phyloP scores from a whole-genome alignment of 129 eudicot genomes.

The Dittrichia graveolens region DNA sequence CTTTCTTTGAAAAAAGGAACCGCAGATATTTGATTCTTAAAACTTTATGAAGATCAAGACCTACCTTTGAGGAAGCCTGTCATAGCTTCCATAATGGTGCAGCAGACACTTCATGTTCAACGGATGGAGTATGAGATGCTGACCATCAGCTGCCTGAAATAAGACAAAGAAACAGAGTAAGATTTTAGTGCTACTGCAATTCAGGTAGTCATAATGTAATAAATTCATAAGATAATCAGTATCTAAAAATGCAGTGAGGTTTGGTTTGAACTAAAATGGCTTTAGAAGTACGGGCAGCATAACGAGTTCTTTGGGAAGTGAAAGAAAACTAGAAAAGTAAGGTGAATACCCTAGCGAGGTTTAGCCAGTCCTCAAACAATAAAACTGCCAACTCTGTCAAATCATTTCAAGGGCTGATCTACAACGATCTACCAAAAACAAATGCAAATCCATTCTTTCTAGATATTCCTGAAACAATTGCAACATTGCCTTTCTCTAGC shows the following conservation, averaged over 20 bases:
- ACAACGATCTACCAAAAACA: not conserved
- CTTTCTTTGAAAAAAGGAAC: not conserved
- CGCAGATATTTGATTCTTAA: not conserved
- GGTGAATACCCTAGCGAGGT: not conserved
- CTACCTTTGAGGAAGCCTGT: slow-evolving; percentile 95
- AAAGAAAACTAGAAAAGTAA: not conserved
- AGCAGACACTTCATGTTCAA: slow-evolving; percentile 89
- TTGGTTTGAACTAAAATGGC: no score
- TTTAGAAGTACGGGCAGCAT: no score
- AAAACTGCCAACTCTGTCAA: not conserved
- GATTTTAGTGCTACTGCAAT: not conserved
- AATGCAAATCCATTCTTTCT: not conserved
- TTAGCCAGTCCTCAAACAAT: slow-evolving; percentile 1
- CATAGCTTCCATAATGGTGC: slow-evolving; percentile 81
- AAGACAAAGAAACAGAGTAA: slow-evolving; percentile 20
- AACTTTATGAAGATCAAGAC: slow-evolving; percentile 29
- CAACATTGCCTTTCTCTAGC: not conserved
- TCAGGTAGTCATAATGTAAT: not conserved
- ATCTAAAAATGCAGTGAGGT: not conserved
- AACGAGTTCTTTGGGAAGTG: no score
- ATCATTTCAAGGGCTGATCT: not conserved
- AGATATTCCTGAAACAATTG: not conserved
- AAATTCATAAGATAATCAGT: not conserved
- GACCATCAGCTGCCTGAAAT: slow-evolving; percentile 91
- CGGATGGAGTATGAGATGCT: slow-evolving; percentile 85